phyloP scores from a whole-genome alignment of 345 rosid genomes.

The Eucalyptus polybractea region DNA sequence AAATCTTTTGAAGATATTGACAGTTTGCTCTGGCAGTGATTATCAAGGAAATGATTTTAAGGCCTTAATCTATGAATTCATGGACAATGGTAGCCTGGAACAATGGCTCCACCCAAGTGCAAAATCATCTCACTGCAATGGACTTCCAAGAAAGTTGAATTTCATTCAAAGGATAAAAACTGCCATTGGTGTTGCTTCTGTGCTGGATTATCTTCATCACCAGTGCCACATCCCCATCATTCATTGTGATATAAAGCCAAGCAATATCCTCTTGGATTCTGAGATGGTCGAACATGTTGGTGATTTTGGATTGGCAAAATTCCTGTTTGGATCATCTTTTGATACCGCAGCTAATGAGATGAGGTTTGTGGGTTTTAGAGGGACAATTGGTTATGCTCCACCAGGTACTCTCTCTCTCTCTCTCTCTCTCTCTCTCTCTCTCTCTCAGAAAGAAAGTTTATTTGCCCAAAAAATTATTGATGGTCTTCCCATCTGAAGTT shows the following conservation, averaged over 20 bases:
- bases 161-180: background rate
- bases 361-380: background rate
- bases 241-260: background rate
- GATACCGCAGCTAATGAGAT: fast-evolving
- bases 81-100: background rate
- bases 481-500: fast-evolving
- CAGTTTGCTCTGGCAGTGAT: background rate
- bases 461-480: too few relatives aligned
- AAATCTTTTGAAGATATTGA: background rate
- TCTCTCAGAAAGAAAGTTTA: too few relatives aligned
- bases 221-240: background rate
- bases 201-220: background rate
- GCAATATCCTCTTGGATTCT: background rate
- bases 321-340: background rate
- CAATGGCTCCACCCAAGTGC: background rate
- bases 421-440: too few relatives aligned
- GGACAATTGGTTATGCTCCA: background rate
- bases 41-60: background rate
- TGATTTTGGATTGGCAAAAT: background rate
- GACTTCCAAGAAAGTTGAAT: background rate
- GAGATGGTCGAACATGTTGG: background rate
- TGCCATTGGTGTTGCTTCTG: background rate
- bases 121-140: background rate
- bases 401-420: background rate
- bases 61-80: background rate